Evolutionary conservation across 306 rosid species (phyloP), one percentile per base, ranked within the genome.

Genomic region (Clitoria ternatea): DNA sequence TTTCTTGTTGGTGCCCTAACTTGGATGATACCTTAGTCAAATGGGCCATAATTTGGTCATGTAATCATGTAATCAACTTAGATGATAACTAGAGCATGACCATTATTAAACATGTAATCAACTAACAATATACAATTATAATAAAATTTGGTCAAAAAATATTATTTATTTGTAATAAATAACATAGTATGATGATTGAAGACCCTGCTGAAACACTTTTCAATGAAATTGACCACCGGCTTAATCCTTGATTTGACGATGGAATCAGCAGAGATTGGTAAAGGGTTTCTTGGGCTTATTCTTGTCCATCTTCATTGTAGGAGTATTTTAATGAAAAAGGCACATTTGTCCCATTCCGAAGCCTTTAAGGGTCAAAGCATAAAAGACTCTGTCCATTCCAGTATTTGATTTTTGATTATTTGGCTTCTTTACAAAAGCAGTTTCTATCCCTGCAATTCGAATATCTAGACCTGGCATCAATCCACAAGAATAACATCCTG

Each of bases 281-380:
- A 24, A 11, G 18, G 54, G 17, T 15, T 7, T 40, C 40, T 61
- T 66, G 43, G 23, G 29, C 11, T 14, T 70, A 24, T 61, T 39
- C 14, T 45, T 49, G 50, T 6, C 42, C 71, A 50, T 32, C 61
- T 42, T 23, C 62, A 42, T 42, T 70, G 69, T 7, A 18, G 18
- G 14, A 40, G 20, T 44, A 19, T 53, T 70, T 71, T 17, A 12
- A 13, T 1, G 40, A 7, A 63, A 63, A 55, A 35, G 47, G 35
- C 1, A 24, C 32, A 63, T 15, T 23, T 62, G 33, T 48, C 56
- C 13, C 64, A 56, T 56, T 52, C 24, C 19, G 57, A 29, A 43
- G 70, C 17, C 63, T 74, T 60, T 15, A 56, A 37, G 27, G 63
- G 75, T 47, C 72, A 63, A 76, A 77, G 77, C 54, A 56, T 77